Evolutionary conservation across 306 rosid genomes (phyloP).

Genomic region (Rubus parviflorus): DNA sequence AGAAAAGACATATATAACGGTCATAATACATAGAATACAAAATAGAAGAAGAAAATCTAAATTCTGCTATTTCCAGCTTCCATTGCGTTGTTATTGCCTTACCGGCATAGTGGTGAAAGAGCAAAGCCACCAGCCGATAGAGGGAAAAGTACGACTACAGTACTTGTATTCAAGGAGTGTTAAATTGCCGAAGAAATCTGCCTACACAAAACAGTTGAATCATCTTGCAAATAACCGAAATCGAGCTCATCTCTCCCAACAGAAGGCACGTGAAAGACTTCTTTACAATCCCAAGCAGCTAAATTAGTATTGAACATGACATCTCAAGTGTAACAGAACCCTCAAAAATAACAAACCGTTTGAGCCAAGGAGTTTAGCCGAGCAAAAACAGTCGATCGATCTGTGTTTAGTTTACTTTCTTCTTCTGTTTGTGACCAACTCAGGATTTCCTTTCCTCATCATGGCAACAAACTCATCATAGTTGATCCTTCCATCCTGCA

Average conservation of each 20-base stretch:
- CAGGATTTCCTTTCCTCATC: constrained; percentile 97
- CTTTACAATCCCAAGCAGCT: background rate
- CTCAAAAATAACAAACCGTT: background rate
- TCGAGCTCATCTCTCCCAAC: background rate
- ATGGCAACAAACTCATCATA: constrained; percentile 88
- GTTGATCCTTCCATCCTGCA: constrained; percentile 89
- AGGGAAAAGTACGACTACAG: background rate
- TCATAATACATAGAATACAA: background rate
- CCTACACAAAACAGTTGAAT: constrained; percentile 7
- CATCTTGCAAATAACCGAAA: background rate
- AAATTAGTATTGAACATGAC: background rate
- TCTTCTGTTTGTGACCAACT: constrained; percentile 51
- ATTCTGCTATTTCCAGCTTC: background rate
- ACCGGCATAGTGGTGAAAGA: background rate
- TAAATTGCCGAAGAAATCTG: background rate
- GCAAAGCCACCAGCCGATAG: background rate
- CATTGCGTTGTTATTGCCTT: background rate
- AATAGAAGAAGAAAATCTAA: background rate
- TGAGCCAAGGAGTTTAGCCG: background rate
- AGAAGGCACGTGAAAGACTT: background rate
- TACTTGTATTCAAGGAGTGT: background rate
- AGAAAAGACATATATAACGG: too few species aligned
- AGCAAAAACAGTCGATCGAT: background rate
- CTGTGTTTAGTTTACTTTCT: constrained; percentile 44
- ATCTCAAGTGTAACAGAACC: background rate